Evolutionary conservation across 768 basidiomycete species (phyloP).

Genomic region (Pleurotus giganteus): DNA sequence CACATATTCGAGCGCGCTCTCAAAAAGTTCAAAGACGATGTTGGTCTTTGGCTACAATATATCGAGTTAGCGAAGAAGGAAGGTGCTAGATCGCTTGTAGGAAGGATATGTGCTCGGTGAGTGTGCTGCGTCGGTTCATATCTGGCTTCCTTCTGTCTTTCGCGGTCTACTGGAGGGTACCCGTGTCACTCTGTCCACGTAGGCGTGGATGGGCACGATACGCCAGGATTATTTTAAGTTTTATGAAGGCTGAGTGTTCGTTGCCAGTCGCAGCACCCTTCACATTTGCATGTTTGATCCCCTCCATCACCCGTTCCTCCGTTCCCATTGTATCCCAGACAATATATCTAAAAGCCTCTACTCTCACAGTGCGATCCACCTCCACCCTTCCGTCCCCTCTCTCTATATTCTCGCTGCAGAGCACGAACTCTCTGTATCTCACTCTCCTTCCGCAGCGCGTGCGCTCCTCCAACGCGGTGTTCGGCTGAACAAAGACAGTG

Average conservation of each 20-base stretch:
- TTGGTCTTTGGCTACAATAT: constrained; percentile 88
- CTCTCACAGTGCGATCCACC: constrained; percentile 77
- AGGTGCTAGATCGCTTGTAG: constrained; percentile 75
- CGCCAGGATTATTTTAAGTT: too few relatives aligned
- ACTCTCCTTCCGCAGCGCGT: constrained; percentile 77
- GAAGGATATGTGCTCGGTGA: constrained; percentile 79
- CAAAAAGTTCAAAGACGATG: constrained; percentile 84
- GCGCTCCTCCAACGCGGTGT: constrained; percentile 83
- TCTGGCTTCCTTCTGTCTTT: too few relatives aligned
- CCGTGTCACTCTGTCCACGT: too few relatives aligned
- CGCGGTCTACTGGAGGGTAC: too few relatives aligned
- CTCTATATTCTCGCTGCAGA: constrained; percentile 84
- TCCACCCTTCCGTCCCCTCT: constrained; percentile 76
- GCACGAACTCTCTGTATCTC: constrained; percentile 69
- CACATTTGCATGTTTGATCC: background rate
- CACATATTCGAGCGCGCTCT: constrained; percentile 91
- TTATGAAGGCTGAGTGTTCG: too few relatives aligned
- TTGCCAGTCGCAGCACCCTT: background rate
- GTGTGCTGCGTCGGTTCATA: too few relatives aligned
- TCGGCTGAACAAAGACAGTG: constrained; percentile 68
- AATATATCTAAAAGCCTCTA: constrained; percentile 13
- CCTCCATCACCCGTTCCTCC: too few relatives aligned
- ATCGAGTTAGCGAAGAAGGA: constrained; percentile 81
- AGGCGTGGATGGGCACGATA: too few relatives aligned
- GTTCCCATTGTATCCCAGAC: constrained; percentile 1